phyloP scores from a whole-genome alignment of 2,329 filamentous ascomycete genomes.

The Phialemoniopsis sp. region DNA sequence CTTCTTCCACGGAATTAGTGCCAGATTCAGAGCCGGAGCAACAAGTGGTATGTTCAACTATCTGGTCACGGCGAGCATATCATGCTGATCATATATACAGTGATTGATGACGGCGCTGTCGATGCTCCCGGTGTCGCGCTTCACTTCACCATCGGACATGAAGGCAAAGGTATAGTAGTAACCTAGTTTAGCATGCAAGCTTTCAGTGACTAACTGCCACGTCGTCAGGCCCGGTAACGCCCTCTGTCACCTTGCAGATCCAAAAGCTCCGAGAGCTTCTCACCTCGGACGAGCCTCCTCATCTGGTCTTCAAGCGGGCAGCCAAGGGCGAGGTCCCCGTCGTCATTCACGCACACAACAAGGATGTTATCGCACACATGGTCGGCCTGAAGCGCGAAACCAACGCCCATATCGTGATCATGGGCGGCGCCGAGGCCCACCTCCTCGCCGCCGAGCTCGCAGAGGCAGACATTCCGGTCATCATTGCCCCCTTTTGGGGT shows the following conservation, averaged over 20 bases:
- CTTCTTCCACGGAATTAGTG: constrained; percentile 12
- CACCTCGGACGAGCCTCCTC: constrained; percentile 8
- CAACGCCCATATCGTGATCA: constrained; percentile 11
- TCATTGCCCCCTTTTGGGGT: constrained; percentile 12
- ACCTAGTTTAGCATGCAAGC: neutral
- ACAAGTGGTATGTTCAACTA: no score
- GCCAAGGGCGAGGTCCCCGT: constrained; percentile 9
- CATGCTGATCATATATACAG: no score
- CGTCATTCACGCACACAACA: constrained; percentile 12
- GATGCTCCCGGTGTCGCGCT: constrained; percentile 6
- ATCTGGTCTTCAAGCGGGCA: constrained; percentile 9
- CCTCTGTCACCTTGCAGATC: constrained; percentile 12
- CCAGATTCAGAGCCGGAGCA: constrained; percentile 1
- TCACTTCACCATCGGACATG: constrained; percentile 12
- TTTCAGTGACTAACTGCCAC: no score
- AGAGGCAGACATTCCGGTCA: constrained; percentile 8
- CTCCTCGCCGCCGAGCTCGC: constrained; percentile 9
- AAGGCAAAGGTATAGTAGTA: constrained; percentile 8
- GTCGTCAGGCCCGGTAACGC: constrained; percentile 7
- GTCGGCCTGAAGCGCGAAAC: constrained; percentile 11
- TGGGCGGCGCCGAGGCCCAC: constrained; percentile 12
- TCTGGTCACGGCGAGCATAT: no score
- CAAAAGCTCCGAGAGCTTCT: constrained; percentile 10
- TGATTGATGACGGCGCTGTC: constrained; percentile 13
- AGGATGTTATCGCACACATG: constrained; percentile 13